A percentile compares a stretch with the other conserved stretches of the same genome.
These are phyloP conservation scores for Didymella pinodella DNA, from an alignment of 2,329 filamentous ascomycete species.

Conservation along the genomic window DNA sequence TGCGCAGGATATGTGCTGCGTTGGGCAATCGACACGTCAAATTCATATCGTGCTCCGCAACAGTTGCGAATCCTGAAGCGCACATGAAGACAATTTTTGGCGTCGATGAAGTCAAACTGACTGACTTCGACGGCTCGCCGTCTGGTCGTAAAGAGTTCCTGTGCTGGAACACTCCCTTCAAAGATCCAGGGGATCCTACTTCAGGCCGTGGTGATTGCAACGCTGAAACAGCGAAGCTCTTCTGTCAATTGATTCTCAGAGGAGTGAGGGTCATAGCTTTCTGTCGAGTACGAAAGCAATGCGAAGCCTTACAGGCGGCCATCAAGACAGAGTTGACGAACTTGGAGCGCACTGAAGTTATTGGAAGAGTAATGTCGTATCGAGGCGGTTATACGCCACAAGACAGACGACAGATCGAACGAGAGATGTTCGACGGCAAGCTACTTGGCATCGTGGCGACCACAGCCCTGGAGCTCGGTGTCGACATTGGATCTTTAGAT, in stretches of 20 bases:
- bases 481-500: conserved; percentile 93
- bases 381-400: conserved; percentile 93
- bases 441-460: conserved; percentile 93
- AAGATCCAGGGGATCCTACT: conserved; percentile 84
- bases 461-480: conserved; percentile 88
- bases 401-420: conserved; percentile 86
- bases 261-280: conserved; percentile 94
- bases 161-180: conserved; percentile 97
- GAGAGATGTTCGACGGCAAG: conserved; percentile 96
- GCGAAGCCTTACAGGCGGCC: conserved; percentile 81
- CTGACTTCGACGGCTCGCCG: conserved; percentile 92
- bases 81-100: conserved; percentile 97
- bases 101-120: conserved; percentile 77
- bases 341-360: conserved; percentile 77
- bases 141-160: conserved; percentile 93
- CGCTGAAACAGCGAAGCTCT: conserved; percentile 85
- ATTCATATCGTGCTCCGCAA: conserved; percentile 96
- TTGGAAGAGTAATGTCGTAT: conserved; percentile 89
- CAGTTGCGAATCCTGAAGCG: conserved; percentile 87
- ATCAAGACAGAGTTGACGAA: conserved; percentile 78
- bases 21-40: conserved; percentile 84
- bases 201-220: conserved; percentile 86
- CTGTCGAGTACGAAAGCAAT: conserved; percentile 85
- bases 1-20: conserved; percentile 87
- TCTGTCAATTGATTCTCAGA: conserved; percentile 86